phyloP scores from a whole-genome alignment of 495 filamentous ascomycete genomes.

The Pseudevernia furfuracea region DNA sequence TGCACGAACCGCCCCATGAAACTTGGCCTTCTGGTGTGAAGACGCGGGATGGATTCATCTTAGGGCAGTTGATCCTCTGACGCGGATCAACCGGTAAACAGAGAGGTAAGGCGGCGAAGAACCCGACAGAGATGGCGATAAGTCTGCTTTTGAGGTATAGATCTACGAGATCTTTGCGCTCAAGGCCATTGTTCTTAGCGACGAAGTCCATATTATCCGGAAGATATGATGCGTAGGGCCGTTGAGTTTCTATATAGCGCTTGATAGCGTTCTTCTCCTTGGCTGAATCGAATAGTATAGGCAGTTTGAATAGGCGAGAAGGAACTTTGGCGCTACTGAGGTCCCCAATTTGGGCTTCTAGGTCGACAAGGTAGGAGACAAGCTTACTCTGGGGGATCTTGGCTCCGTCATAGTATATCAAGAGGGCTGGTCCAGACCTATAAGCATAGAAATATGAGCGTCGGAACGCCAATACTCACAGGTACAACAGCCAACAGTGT shows the following conservation, averaged over 20 bases:
- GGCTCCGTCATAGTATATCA: constrained; percentile 42
- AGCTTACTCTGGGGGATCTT: constrained; percentile 34
- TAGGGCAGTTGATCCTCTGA: constrained; percentile 46
- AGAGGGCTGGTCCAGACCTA: constrained; percentile 30
- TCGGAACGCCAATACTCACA: constrained; percentile 25
- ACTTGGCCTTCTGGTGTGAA: constrained; percentile 51
- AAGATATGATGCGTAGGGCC: constrained; percentile 50
- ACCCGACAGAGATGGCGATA: constrained; percentile 50
- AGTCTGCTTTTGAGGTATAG: constrained; percentile 42
- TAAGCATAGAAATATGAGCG: background rate
- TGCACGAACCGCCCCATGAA: constrained; percentile 47
- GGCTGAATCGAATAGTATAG: constrained; percentile 46
- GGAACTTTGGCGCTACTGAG: constrained; percentile 41
- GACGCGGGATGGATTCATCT: constrained; percentile 52
- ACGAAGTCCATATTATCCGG: constrained; percentile 52
- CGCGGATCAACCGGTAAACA: constrained; percentile 50
- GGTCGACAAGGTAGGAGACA: constrained; percentile 28
- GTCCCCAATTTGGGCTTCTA: constrained; percentile 33
- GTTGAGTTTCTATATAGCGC: constrained; percentile 52
- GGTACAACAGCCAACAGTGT: constrained; percentile 44
- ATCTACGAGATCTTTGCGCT: constrained; percentile 37
- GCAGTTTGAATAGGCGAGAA: constrained; percentile 45
- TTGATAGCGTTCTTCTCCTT: constrained; percentile 42
- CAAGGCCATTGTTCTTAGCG: constrained; percentile 50
- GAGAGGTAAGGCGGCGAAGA: constrained; percentile 48